These are phyloP conservation scores for Neopestalotiopsis sp. DNA, from an alignment of 2,329 filamentous ascomycete species.

Conservation along the genomic window DNA sequence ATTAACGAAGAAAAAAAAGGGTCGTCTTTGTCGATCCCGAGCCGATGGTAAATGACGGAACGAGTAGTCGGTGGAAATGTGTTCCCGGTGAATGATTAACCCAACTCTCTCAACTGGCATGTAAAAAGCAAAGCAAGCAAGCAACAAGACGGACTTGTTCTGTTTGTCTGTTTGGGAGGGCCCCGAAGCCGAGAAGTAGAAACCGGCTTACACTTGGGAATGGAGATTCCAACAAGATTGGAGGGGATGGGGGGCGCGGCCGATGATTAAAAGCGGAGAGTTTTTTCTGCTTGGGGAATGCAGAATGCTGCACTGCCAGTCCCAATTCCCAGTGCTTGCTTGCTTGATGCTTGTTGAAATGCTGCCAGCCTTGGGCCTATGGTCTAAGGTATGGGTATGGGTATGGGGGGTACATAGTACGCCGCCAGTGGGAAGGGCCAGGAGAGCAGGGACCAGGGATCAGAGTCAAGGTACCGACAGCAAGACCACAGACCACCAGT, in stretches of 20 bases:
- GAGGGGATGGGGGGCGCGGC: slow-evolving; percentile 7
- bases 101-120: not conserved
- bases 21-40: not conserved
- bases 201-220: slow-evolving; percentile 8
- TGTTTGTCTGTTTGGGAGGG: not conserved
- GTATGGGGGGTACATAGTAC: too few relatives aligned
- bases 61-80: not conserved
- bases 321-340: too few relatives aligned
- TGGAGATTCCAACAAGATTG: slow-evolving; percentile 15
- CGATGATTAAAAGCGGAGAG: slow-evolving; percentile 13
- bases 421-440: too few relatives aligned
- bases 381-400: too few relatives aligned
- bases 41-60: not conserved
- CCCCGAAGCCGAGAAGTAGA: slow-evolving; percentile 5
- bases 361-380: not conserved
- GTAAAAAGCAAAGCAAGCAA: not conserved
- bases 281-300: not conserved
- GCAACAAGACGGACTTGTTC: not conserved
- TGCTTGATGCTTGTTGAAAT: not conserved
- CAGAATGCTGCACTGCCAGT: too few relatives aligned
- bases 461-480: too few relatives aligned
- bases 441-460: not conserved
- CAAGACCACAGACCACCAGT: not conserved
- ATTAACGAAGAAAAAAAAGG: not conserved
- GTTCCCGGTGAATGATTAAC: not conserved